Evolutionary conservation across 2,329 filamentous ascomycete species (phyloP), one percentile per base, ranked within the genome.

Genomic region (Diplodia seriata): DNA sequence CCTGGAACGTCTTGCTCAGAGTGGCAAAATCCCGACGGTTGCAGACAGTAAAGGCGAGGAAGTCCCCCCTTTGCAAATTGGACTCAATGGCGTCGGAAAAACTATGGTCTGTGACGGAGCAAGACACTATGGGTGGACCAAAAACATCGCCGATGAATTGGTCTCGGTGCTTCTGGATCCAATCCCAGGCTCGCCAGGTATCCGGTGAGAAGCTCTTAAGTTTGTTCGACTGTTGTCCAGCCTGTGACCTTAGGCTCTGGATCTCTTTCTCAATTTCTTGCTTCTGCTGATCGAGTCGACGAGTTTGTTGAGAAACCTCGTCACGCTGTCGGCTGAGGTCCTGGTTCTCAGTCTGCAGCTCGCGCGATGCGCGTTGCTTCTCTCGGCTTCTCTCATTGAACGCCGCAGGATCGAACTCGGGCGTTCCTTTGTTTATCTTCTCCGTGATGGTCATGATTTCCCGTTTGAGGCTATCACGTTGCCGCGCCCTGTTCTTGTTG

Each of bases 51-150:
- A 99, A 87, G 1, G 85, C 80, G 23, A 85, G 75, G 50, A 87
- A 81, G 68, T 90, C 88, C 40, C 77, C 83, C 51, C 73, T 76
- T 38, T 68, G 79, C 12, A 92, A 75, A 12, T 87, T 74, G 4
- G 84, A 82, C 76, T 92, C 90, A 9, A 91, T 76, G 14, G 83
- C 83, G 72, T 86, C 80, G 12, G 86, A 86, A 76, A 91, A 92
- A 66, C 82, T 85, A 43, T 88, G 84, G 72, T 97, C 87, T 72
- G 90, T 93, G 65, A 97, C 82, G 0, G 90, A 91, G 78, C 93
- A 97, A 68, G 86, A 90, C 38, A 97, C 82, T 74, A 95, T 87
- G 0, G 94, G 89, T 6, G 94, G 94, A 0, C 91, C 93, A 75
- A 91, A 93, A 4, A 97, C 89, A 68, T 90, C 85, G 71, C 90